Percentiles rank a stretch among this genome's conserved stretches.
Conservation (phyloP, 2,329 filamentous ascomycete species). For the Colletotrichum costaricense region DNA sequence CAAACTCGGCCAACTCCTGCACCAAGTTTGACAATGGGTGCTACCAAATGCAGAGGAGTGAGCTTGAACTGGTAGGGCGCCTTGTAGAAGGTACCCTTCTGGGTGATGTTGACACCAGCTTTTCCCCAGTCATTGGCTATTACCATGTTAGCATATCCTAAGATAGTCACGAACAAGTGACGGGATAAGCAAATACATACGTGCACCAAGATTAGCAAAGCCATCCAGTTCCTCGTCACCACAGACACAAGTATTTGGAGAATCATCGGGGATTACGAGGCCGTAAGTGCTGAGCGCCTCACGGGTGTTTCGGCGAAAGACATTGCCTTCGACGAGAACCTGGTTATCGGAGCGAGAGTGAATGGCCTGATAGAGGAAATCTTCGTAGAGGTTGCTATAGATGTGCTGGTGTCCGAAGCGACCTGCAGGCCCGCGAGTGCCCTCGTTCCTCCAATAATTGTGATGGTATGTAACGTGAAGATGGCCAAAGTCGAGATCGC, state of each 20-base stretch:
- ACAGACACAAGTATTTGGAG: constrained; percentile 63
- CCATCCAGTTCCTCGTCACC: constrained; percentile 66
- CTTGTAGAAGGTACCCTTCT: constrained; percentile 59
- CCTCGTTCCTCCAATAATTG: constrained; percentile 58
- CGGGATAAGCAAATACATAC: constrained; percentile 46
- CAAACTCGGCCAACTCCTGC: constrained; percentile 58
- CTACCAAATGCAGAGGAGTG: constrained; percentile 56
- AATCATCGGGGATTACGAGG: constrained; percentile 65
- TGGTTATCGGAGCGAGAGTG: constrained; percentile 61
- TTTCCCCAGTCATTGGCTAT: constrained; percentile 58
- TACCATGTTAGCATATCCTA: constrained; percentile 26
- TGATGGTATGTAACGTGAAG: constrained; percentile 62
- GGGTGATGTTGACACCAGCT: constrained; percentile 62
- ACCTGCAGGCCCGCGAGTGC: constrained; percentile 59
- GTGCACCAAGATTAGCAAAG: constrained; percentile 63
- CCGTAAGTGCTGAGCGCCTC: constrained; percentile 66
- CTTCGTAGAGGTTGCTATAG: constrained; percentile 61
- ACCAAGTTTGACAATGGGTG: constrained; percentile 53
- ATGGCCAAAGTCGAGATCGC: constrained; percentile 53
- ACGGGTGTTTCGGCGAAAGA: constrained; percentile 57
- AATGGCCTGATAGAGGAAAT: constrained; percentile 59
- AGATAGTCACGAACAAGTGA: too few species aligned
- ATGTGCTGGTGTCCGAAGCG: constrained; percentile 62
- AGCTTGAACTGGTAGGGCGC: constrained; percentile 61
- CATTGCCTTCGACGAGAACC: constrained; percentile 60